Evolutionary conservation across 441 rosid species (phyloP), one percentile per base, ranked within the genome.

Genomic region (Hura crepitans): DNA sequence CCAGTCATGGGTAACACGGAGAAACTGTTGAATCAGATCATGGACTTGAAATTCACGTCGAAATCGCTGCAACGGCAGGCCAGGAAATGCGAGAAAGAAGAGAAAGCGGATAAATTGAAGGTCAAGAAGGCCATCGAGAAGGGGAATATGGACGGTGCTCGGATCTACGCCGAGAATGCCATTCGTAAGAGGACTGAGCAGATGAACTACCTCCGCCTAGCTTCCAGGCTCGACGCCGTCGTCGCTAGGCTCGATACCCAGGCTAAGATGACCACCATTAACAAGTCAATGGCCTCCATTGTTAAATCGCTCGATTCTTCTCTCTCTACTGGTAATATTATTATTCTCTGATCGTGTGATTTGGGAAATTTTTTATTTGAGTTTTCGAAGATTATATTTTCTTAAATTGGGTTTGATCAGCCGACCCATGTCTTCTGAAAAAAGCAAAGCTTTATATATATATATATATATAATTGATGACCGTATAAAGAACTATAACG

Each of bases 111-210:
- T 85, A 90, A 90, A 73, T 77, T 92, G 77, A 88, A 88, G 78
- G 88, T 88, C 20, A 92, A 92, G 82, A 92, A 92, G 78, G 97
- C 97, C 66, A 92, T 88, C 78, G 97, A 92, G 86, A 92, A 90
- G 63, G 97, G 97, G 1, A 92, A 92, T 80, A 82, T 90, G 93
- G 97, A 92, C 60, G 97, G 97, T 1, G 96, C 89, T 33, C 82
- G 97, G 78, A 90, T 92, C 86, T 92, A 92, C 70, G 96, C 96
- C n/a, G 98, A 92, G 84, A 92, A 90, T 77, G 87, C 97, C 69
- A 92, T 92, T 80, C 86, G 98, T 13, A 92, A 92, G 81, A 83
- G 98, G 27, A 86, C 88, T 68, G 98, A 92, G 84, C 98, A 92
- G 89, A 92, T 92, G 98, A 92, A 92, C 76, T 92, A 89, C 74